A percentile compares a stretch with the other conserved stretches of the same genome.
Evolutionary conservation across 78 protist genomes (phyloP).

Genomic region (Paulinella micropora): DNA sequence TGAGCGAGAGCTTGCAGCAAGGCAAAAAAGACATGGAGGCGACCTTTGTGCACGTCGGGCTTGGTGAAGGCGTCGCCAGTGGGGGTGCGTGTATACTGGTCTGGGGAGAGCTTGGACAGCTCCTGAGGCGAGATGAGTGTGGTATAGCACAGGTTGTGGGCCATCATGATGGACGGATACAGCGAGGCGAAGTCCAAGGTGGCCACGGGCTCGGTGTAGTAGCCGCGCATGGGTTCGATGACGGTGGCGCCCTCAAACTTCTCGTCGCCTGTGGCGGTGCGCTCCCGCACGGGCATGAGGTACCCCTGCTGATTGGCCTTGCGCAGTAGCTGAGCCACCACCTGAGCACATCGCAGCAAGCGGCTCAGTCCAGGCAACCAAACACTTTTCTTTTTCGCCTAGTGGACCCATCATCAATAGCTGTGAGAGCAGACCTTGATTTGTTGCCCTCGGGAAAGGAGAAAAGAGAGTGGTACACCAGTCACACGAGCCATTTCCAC

Average conservation of each 20-base stretch:
- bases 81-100: constrained; percentile 31
- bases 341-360: constrained; percentile 24
- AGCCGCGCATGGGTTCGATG: constrained; percentile 65
- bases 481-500: constrained; percentile 99
- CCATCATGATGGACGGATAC: constrained; percentile 99
- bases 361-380: too few relatives aligned
- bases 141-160: constrained; percentile 96
- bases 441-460: constrained; percentile 89
- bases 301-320: constrained; percentile 48
- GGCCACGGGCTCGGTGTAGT: constrained; percentile 68
- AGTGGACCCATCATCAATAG: not conserved
- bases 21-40: too few relatives aligned
- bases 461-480: constrained; percentile 82
- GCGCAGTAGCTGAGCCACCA: constrained; percentile 88
- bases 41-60: constrained; percentile 58
- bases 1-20: not conserved
- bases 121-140: constrained; percentile 56
- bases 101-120: not conserved
- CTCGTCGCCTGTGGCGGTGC: not conserved
- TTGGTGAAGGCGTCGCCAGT: constrained; percentile 54
- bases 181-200: constrained; percentile 96
- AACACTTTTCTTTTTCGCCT: too few relatives aligned
- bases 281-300: constrained; percentile 57
- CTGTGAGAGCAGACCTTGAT: constrained; percentile 56
- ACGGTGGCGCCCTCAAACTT: constrained; percentile 57